Conservation (phyloP, 371 early-diverging fungal species). For the Chytridium lagenaria region DNA sequence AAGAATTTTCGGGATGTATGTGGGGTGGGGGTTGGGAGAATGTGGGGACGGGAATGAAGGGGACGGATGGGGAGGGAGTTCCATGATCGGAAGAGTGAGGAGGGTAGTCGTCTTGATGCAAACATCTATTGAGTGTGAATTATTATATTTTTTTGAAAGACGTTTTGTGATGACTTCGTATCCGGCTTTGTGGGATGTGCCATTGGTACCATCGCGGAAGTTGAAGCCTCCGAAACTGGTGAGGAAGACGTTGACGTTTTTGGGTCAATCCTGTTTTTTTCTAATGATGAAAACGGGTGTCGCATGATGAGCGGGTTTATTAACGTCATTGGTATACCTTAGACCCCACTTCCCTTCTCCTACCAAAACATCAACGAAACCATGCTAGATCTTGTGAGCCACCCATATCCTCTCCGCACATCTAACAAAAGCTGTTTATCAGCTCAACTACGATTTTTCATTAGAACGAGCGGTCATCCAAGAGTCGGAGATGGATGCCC, state of each 20-base stretch:
- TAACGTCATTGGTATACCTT: too few relatives aligned
- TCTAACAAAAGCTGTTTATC: neutral
- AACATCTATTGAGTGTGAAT: too few relatives aligned
- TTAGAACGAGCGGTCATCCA: slow-evolving; percentile 27
- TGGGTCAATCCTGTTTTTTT: neutral
- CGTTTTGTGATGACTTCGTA: neutral
- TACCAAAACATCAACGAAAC: slow-evolving; percentile 10
- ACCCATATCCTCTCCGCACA: too few relatives aligned
- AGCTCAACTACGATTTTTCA: slow-evolving; percentile 32
- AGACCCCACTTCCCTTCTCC: slow-evolving; percentile 20
- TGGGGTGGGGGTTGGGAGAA: too few relatives aligned
- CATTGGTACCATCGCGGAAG: neutral
- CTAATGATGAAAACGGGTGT: neutral
- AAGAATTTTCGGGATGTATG: too few relatives aligned
- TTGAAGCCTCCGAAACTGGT: slow-evolving; percentile 2
- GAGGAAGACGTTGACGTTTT: neutral
- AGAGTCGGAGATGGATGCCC: slow-evolving; percentile 26
- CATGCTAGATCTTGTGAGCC: slow-evolving; percentile 25
- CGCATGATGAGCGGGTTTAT: too few relatives aligned
- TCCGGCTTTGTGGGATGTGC: neutral
- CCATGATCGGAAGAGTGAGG: too few relatives aligned
- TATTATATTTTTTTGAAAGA: too few relatives aligned
- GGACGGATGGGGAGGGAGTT: too few relatives aligned
- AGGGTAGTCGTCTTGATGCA: too few relatives aligned
- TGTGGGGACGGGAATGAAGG: too few relatives aligned